phyloP scores from a whole-genome alignment of 306 rosid species.

The Sphenostylis stenocarpa region DNA sequence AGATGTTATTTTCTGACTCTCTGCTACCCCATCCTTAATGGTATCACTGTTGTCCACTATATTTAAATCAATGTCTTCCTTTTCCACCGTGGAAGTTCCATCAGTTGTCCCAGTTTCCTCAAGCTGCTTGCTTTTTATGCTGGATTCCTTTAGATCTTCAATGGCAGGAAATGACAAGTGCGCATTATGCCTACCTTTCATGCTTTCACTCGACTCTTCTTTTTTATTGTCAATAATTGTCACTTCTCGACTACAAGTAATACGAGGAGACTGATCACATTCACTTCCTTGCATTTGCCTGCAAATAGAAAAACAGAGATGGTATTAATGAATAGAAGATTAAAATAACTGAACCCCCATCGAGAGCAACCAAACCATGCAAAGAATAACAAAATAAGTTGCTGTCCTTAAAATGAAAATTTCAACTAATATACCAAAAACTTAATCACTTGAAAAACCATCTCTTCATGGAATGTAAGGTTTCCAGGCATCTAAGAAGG shows the following conservation, averaged over 20 bases:
- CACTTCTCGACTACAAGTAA: slow-evolving; percentile 46
- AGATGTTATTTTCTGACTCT: slow-evolving; percentile 49
- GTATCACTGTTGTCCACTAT: slow-evolving; percentile 33
- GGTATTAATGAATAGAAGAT: slow-evolving; percentile 3
- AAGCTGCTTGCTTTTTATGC: slow-evolving; percentile 55
- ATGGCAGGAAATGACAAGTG: slow-evolving; percentile 54
- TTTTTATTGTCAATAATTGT: slow-evolving; percentile 40
- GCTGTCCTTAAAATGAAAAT: background rate
- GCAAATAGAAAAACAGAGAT: slow-evolving; percentile 26
- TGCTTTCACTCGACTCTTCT: slow-evolving; percentile 74
- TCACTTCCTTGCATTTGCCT: slow-evolving; percentile 52
- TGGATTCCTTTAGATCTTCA: slow-evolving; percentile 54
- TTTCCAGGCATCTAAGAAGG: background rate
- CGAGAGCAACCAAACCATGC: slow-evolving; percentile 12
- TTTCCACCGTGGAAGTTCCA: slow-evolving; percentile 57
- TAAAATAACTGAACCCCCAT: background rate
- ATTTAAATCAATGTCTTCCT: slow-evolving; percentile 37
- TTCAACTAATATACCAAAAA: background rate
- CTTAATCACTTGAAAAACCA: background rate
- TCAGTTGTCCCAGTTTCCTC: slow-evolving; percentile 57
- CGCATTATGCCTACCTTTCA: slow-evolving; percentile 55
- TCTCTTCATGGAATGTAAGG: background rate
- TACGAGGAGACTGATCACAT: slow-evolving; percentile 51
- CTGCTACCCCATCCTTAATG: slow-evolving; percentile 43
- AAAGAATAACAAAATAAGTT: background rate